phyloP scores from a whole-genome alignment of 352 stramenopile genomes.

The Globisporangium paddicum region DNA sequence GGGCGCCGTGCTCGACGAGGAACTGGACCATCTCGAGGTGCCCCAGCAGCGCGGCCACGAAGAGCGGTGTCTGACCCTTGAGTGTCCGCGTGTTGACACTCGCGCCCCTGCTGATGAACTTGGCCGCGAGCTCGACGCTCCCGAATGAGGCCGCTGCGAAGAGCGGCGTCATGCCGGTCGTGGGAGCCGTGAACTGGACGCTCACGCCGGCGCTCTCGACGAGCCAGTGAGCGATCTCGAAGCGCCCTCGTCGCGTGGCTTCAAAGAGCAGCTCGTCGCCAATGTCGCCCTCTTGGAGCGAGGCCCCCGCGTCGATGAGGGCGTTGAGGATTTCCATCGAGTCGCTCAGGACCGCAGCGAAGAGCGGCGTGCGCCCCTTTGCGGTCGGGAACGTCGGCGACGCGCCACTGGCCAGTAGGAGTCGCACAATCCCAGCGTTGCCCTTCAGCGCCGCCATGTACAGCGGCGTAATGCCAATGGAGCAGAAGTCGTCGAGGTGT shows the following conservation, averaged over 20 bases:
- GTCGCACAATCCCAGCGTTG: background rate
- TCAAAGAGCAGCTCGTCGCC: conserved; percentile 10
- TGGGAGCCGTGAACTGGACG: conserved; percentile 3
- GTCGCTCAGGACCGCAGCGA: conserved; percentile 2
- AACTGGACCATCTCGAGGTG: too few relatives aligned
- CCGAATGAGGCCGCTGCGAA: conserved; percentile 9
- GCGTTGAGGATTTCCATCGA: conserved; percentile 4
- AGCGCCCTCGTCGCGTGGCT: conserved; percentile 7
- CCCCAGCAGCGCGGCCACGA: conserved; percentile 4
- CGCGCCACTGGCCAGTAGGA: background rate
- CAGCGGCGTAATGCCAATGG: conserved; percentile 9
- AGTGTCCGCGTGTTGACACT: background rate
- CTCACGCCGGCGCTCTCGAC: background rate
- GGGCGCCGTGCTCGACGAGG: conserved; percentile 1
- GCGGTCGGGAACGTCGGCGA: background rate
- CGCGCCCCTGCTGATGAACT: conserved; percentile 1
- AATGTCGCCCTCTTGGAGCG: background rate
- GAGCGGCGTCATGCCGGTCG: conserved; percentile 9
- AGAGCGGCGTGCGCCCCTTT: conserved; percentile 3
- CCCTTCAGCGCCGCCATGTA: conserved; percentile 11
- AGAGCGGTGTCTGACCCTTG: conserved; percentile 8
- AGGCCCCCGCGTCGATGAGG: conserved; percentile 4
- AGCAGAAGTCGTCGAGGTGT: conserved; percentile 4
- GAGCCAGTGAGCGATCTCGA: conserved; percentile 6
- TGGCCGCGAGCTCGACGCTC: conserved; percentile 5